Evolutionary conservation across 768 basidiomycete genomes (phyloP), one percentile per base, ranked within the genome.

Genomic region (Phylloporus rhodoxanthus): DNA sequence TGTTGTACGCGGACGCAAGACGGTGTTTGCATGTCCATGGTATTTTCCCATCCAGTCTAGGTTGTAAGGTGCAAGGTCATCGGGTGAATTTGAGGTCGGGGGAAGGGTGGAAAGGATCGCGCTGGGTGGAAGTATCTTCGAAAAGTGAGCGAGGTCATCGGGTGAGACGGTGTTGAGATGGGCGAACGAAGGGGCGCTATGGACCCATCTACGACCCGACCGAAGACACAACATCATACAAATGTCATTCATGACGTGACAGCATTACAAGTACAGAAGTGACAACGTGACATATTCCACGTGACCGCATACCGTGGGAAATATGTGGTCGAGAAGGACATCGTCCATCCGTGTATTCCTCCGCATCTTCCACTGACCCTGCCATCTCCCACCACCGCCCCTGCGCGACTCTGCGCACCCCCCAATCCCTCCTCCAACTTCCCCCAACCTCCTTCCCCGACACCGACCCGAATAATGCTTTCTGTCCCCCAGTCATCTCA

Each of bases 21-120:
- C 88, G 23, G 92, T 86, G 14, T 82, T 82, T 8, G 90, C 81
- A 15, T 74, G 68, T n/a, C 95, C 96, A 47, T 76, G 77, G 66
- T 93, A 98, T 67, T 95, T 95, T 59, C 85, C 85, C 85, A 96
- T 91, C 94, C 93, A 96, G 67, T 99, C 95, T 56, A 77, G 72
- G 67, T 99, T 98, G 76, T 78, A 95, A 2, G 71, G 74, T 3
- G 75, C 74, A 25, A 98, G 78, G 55, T 96, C 94, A 10, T 81
- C 73, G 8, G 72, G 33, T n/a, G 79, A 50, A 15, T 69, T 58
- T 8, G 75, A 66, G 38, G 55, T 54, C 13, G 85, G 76, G 21
- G 79, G 60, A 2, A 87, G 73, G 8, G 85, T 85, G 17, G 88
- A 84, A 14, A 91, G 70, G 47, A 91, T 78, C 28, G 85, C 76